Conservation (phyloP, 139 green algal species). For the Chlorella sp. region DNA sequence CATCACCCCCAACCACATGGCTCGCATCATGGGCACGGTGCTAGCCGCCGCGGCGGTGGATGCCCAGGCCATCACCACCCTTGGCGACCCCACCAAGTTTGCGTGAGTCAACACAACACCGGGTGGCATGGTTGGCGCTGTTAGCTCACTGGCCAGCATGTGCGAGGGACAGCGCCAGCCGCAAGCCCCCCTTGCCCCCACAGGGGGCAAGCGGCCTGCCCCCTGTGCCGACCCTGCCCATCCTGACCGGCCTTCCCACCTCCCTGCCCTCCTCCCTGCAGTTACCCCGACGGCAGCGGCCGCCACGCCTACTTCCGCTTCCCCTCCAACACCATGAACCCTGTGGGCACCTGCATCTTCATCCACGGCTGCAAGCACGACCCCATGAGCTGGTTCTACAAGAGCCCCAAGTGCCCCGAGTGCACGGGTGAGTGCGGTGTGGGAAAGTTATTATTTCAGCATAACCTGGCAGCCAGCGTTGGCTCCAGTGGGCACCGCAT, state of each 20-base stretch:
- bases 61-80: neutral
- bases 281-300: slow-evolving; percentile 19
- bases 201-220: neutral
- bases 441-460: too few relatives aligned
- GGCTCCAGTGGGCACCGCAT: too few relatives aligned
- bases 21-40: neutral
- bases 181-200: neutral
- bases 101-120: too few relatives aligned
- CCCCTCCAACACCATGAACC: neutral
- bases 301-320: slow-evolving; percentile 8
- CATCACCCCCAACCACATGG: neutral
- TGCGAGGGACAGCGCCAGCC: neutral
- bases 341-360: slow-evolving; percentile 15
- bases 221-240: neutral
- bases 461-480: too few relatives aligned
- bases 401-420: neutral
- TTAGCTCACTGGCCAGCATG: neutral
- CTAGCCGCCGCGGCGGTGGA: neutral
- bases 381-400: slow-evolving; percentile 19
- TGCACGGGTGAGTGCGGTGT: neutral
- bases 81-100: slow-evolving; percentile 5
- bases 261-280: neutral
- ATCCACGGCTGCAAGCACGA: slow-evolving; percentile 15
- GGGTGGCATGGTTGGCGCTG: too few relatives aligned
- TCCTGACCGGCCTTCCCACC: neutral